phyloP scores from a whole-genome alignment of 768 basidiomycete species.

The Termitomyces sp. region DNA sequence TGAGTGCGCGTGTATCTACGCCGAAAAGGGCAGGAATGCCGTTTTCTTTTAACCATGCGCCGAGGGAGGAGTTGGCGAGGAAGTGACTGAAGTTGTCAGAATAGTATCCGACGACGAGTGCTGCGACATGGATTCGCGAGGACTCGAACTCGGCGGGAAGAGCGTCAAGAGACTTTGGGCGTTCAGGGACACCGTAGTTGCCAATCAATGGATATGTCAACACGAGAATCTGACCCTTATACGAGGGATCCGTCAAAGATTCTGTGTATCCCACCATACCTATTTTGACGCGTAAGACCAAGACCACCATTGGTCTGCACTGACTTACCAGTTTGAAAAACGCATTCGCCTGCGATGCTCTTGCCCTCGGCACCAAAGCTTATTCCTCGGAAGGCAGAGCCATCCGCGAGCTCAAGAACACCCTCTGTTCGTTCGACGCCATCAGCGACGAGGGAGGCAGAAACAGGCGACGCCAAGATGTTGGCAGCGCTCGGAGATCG shows the following conservation, averaged over 20 bases:
- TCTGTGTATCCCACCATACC: conserved; percentile 99
- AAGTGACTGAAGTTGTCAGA: conserved; percentile 94
- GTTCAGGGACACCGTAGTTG: conserved; percentile 93
- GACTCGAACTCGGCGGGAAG: conserved; percentile 88
- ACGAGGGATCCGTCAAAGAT: conserved; percentile 96
- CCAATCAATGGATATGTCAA: conserved; percentile 96
- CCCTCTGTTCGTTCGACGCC: conserved; percentile 42
- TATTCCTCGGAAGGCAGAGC: conserved; percentile 81
- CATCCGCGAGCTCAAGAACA: conserved; percentile 88
- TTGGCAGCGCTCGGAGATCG: conserved; percentile 38
- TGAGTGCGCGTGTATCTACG: conserved; percentile 93
- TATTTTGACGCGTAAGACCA: conserved; percentile 28
- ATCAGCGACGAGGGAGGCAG: conserved; percentile 26
- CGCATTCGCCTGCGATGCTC: conserved; percentile 95
- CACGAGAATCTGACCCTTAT: conserved; percentile 96
- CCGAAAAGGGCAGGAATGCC: conserved; percentile 93
- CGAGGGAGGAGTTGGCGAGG: conserved; percentile 84
- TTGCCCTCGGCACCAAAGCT: conserved; percentile 92
- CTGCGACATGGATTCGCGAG: conserved; percentile 89
- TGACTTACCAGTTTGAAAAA: conserved; percentile 93
- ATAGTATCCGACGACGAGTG: conserved; percentile 89
- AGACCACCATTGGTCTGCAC: background rate
- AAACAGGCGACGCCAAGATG: conserved; percentile 33
- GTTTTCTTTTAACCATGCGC: conserved; percentile 93
- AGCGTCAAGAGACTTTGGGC: conserved; percentile 45